phyloP scores from a whole-genome alignment of 768 basidiomycete species.

The Tephrocybe sp. region DNA sequence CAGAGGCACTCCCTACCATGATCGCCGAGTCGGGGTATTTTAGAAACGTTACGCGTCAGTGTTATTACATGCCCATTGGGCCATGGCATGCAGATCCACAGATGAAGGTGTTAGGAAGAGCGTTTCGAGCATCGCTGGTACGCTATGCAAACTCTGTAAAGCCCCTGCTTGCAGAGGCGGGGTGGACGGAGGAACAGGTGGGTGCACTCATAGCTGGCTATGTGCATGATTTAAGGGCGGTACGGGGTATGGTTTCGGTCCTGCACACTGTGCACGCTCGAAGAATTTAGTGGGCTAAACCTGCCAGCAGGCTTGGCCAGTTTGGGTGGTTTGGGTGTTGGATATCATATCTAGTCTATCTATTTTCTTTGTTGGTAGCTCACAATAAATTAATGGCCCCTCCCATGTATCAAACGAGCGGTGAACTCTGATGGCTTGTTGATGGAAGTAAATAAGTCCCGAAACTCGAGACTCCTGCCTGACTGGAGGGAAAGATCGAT shows the following conservation, averaged over 20 bases:
- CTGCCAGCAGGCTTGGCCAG: too few relatives aligned
- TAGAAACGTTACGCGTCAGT: slow-evolving; percentile 29
- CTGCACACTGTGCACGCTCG: slow-evolving; percentile 52
- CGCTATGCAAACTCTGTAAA: slow-evolving; percentile 49
- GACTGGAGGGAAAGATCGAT: too few relatives aligned
- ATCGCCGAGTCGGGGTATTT: slow-evolving; percentile 41
- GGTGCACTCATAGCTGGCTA: slow-evolving; percentile 40
- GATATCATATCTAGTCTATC: too few relatives aligned
- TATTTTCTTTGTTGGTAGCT: too few relatives aligned
- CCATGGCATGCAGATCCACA: slow-evolving; percentile 42
- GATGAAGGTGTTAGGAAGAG: slow-evolving; percentile 39
- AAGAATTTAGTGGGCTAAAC: neutral
- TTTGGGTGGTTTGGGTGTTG: too few relatives aligned
- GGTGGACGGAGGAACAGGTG: slow-evolving; percentile 34
- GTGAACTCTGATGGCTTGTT: too few relatives aligned
- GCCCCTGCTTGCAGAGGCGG: slow-evolving; percentile 45
- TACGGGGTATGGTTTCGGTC: slow-evolving; percentile 46
- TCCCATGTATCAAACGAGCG: too few relatives aligned
- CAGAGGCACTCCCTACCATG: slow-evolving; percentile 34
- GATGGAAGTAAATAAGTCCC: too few relatives aligned
- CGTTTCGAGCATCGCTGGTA: slow-evolving; percentile 36
- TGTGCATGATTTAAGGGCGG: slow-evolving; percentile 44
- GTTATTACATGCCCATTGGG: slow-evolving; percentile 49
- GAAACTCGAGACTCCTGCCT: too few relatives aligned
- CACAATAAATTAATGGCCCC: too few relatives aligned